Base-by-base conservation (phyloP, 495 filamentous ascomycete genomes). In the Podospora anserina region DNA sequence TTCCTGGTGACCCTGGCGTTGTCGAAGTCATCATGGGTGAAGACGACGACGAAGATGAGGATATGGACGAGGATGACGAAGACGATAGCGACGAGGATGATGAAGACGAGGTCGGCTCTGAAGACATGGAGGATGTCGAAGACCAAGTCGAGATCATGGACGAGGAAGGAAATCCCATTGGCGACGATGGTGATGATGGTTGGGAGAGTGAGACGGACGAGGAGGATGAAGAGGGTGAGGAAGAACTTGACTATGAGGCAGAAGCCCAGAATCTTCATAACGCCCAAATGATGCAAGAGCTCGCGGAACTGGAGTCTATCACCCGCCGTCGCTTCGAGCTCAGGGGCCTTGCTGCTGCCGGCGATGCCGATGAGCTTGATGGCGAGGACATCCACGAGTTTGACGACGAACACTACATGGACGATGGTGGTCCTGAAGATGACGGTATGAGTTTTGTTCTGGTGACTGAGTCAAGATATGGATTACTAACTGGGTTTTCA, bases 1-100 rank as follows among this genome's bases (percentile, higher is more conserved):
- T 96, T 61, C 83, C 90, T 59, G 93, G 93, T 27, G 90, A 95
- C 64, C 83, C 87, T 54, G 88, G 84, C 59, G 85, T 92, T 76
- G 86, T 92, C 66, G 88, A 97, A 72, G 93, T 95, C 81, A 89
- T 96, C 68, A 91, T 95, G 76, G 88, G 93, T 64, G 91, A 93
- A 66, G 89, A 90, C 23, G 87, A 88, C 6, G 84, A 85, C 54
- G 88, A 90, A n/a, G 86, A 89, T 32, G 88, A 86, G 3, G 88
- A 92, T 28, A 90, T 90, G 20, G 89, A 90, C 2, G 87, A 90
- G 60, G 83, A 85, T 60, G 82, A 86, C n/a, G 83, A 87, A 62
- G 82, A 84, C 32, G 84, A 88, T 66, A 88, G 88, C 65, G 84
- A 85, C 62, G 81, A 81, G 30, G 83, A 84, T 2, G 70, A 69